These are phyloP conservation scores for Mimosa bimucronata DNA, from an alignment of 306 rosid genomes.

Conservation along the genomic window DNA sequence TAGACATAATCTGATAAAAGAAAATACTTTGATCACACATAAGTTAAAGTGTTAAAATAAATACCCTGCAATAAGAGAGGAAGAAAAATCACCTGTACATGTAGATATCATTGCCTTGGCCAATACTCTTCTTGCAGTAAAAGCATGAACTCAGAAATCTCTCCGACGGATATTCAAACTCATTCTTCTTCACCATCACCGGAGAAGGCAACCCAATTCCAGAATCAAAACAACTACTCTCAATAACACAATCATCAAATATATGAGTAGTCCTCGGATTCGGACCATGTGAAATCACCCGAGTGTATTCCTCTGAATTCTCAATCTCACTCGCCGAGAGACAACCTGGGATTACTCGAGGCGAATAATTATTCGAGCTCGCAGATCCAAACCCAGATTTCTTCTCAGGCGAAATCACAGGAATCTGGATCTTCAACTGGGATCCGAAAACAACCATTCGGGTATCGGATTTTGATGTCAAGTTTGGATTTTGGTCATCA, in stretches of 20 bases:
- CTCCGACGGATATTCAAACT: constrained; percentile 41
- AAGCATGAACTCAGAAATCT: constrained; percentile 75
- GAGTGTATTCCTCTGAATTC: constrained; percentile 74
- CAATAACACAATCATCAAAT: constrained; percentile 69
- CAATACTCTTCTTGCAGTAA: constrained; percentile 75
- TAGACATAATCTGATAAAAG: neutral
- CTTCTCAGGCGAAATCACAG: constrained; percentile 33
- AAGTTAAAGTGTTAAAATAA: too few species aligned
- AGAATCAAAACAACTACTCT: constrained; percentile 47
- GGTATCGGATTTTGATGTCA: constrained; percentile 45
- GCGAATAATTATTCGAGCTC: constrained; percentile 37
- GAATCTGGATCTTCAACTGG: constrained; percentile 75
- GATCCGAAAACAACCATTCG: constrained; percentile 72
- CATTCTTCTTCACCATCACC: constrained; percentile 30
- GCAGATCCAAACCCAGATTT: constrained; percentile 11
- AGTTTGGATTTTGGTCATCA: constrained; percentile 31
- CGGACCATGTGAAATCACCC: constrained; percentile 73
- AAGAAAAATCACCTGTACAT: constrained; percentile 75
- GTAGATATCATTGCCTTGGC: constrained; percentile 81
- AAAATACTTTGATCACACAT: too few species aligned
- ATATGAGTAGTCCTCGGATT: constrained; percentile 79
- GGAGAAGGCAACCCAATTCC: constrained; percentile 44
- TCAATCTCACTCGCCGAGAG: constrained; percentile 68
- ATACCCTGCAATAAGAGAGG: neutral
- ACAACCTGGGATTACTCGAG: constrained; percentile 42